Evolutionary conservation across 768 basidiomycete genomes (phyloP).

Genomic region (Lentinula edodes): DNA sequence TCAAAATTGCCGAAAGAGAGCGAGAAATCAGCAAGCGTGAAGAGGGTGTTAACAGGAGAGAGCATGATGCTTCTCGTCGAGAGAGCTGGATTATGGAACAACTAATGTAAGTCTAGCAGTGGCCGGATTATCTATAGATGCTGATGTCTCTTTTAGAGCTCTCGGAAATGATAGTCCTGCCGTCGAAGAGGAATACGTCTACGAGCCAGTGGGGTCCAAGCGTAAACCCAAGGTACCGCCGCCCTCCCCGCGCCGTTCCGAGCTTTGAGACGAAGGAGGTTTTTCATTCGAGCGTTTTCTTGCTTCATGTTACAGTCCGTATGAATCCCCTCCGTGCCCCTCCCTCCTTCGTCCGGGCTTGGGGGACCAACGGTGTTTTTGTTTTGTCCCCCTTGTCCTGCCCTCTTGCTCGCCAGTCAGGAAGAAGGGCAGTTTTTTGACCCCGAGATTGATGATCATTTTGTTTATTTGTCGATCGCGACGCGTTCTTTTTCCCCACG

Average conservation of each 20-base stretch:
- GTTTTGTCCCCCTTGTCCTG: conserved; percentile 73
- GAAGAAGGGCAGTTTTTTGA: conserved; percentile 9
- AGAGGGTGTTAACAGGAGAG: conserved; percentile 78
- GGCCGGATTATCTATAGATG: neutral
- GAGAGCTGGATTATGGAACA: conserved; percentile 94
- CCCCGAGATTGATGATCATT: conserved; percentile 25
- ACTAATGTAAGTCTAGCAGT: conserved; percentile 55
- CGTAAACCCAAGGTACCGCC: conserved; percentile 90
- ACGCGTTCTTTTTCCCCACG: conserved; percentile 30
- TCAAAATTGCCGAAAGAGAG: conserved; percentile 80
- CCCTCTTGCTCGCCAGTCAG: conserved; percentile 24
- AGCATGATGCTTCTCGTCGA: conserved; percentile 82
- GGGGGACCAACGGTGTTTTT: conserved; percentile 77
- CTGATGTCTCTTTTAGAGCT: conserved; percentile 31
- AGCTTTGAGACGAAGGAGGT: conserved; percentile 95
- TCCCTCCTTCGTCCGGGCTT: conserved; percentile 82
- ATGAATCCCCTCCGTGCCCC: conserved; percentile 47
- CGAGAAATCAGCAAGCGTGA: conserved; percentile 84
- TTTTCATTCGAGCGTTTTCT: conserved; percentile 29
- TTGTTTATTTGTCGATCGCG: conserved; percentile 19
- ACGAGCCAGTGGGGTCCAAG: conserved; percentile 63
- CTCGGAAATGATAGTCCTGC: conserved; percentile 65
- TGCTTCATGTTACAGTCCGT: conserved; percentile 66
- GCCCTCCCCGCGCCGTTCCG: conserved; percentile 79
- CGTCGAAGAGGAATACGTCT: conserved; percentile 77